Evolutionary conservation across 805 yeast genomes (phyloP), one percentile per base, ranked within the genome.

Genomic region (Ogataea saltuana): DNA sequence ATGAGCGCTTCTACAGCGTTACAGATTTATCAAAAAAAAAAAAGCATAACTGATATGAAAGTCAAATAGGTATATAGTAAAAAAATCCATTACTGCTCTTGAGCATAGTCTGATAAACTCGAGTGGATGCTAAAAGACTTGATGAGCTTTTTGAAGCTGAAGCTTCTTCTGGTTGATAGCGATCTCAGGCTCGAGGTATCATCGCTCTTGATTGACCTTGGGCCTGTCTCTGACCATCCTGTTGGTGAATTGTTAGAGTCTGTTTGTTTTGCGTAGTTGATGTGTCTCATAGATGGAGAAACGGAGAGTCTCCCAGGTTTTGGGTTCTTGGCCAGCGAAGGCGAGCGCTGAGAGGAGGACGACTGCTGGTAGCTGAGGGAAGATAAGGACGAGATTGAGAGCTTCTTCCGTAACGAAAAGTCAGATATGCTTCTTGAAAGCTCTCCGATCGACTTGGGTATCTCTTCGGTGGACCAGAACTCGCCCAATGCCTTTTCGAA

Each of bases 381-480:
- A 1, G 53, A 44, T 4, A 51, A n/a, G 2, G 54, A 48, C 7
- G 54, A 48, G 5, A 50, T 46, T 4, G 54, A 50, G 10, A 48
- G 38, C 36, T 50, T 53, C 20, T 50, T 50, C 20, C 46, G 39
- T 29, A 53, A 20, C 20, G 47, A 41, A 33, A 53, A 53, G 34
- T 48, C 53, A 6, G 57, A 53, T 9, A 46, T 44, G 22, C 54
- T 53, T 31, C 54, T 42, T 2, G 50, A 43, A 26, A 53, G 41
- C 7, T 45, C 49, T 15, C 41, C 44, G 13, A 34, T 32, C 4
- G 46, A 34, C 10, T 37, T 35, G 21, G 51, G 54, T 36, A 68
- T 55, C 32, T 60, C 60, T 17, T 61, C 63, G 15, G 64, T 56
- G 15, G 56, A 46, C 71, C 68, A 68, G 20, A 68, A 49, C 19